Conservation (phyloP, 2,329 filamentous ascomycete genomes). For the Penicillium paneum region DNA sequence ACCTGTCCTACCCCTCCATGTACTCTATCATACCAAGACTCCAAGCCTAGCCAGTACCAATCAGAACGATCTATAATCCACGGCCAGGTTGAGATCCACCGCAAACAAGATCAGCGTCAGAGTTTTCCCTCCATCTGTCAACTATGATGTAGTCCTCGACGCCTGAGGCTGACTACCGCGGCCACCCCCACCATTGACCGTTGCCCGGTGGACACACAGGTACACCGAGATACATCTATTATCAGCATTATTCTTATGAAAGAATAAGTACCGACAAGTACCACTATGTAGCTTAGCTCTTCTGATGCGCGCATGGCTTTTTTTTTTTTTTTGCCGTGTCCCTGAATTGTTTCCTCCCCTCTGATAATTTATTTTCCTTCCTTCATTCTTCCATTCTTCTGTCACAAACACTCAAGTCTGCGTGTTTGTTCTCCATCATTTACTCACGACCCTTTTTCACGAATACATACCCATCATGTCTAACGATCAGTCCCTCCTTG, state of each 20-base stretch:
- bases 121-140: slow-evolving; percentile 3
- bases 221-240: slow-evolving; percentile 4
- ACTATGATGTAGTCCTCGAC: slow-evolving; percentile 1
- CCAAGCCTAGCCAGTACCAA: not conserved
- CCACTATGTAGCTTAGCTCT: slow-evolving; percentile 12
- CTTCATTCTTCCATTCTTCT: not conserved
- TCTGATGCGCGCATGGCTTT: slow-evolving; percentile 18
- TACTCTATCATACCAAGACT: not conserved
- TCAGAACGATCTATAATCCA: not conserved
- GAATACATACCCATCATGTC: slow-evolving; percentile 17
- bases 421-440: slow-evolving; percentile 4
- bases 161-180: not conserved
- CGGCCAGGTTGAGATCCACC: not conserved
- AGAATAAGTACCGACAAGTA: slow-evolving; percentile 11
- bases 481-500: slow-evolving; percentile 32
- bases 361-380: not conserved
- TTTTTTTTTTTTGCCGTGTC: slow-evolving; percentile 12
- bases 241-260: not conserved
- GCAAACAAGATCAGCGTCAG: slow-evolving; percentile 8
- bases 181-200: not conserved
- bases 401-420: not conserved
- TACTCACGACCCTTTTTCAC: not conserved
- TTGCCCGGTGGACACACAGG: slow-evolving; percentile 4
- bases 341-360: slow-evolving; percentile 7
- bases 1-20: not conserved